Evolutionary conservation across 129 eudicot genomes (phyloP).

Genomic region (Chrysanthemum lavandulifolium): DNA sequence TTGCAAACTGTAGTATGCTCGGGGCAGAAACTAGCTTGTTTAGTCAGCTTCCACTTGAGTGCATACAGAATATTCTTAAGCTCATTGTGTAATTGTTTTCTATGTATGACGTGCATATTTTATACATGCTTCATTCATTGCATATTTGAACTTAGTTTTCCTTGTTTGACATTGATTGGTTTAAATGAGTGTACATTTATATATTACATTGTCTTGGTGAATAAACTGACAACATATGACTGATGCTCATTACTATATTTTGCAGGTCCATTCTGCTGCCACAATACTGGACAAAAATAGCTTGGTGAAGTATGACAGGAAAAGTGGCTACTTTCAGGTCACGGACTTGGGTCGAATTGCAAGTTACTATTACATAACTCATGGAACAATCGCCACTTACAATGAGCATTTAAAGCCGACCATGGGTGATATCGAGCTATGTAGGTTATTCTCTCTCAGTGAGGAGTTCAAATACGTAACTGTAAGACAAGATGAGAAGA

Average conservation of each 20-base stretch:
- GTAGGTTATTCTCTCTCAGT: constrained; percentile 90
- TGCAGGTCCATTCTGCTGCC: constrained; percentile 94
- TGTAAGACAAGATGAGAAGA: constrained; percentile 96
- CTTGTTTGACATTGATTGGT: no score
- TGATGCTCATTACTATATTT: constrained; percentile 9
- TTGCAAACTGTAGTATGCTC: no score
- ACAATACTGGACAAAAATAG: constrained; percentile 77
- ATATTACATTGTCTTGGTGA: no score
- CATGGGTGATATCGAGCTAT: constrained; percentile 95
- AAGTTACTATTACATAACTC: constrained; percentile 87
- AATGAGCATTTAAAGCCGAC: constrained; percentile 97
- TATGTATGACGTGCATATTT: no score
- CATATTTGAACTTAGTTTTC: no score
- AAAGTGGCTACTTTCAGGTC: constrained; percentile 95
- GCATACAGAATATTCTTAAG: no score
- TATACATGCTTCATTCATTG: no score
- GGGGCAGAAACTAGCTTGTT: no score
- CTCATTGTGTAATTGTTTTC: no score
- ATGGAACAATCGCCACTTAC: constrained; percentile 91
- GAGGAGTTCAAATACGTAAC: constrained; percentile 93
- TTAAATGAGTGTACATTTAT: no score
- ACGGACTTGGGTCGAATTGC: constrained; percentile 98
- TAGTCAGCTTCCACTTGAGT: no score
- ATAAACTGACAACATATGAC: no score
- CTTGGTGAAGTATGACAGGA: constrained; percentile 84